Conservation (phyloP, 2,329 filamentous ascomycete genomes). For the Curvularia lunata region DNA sequence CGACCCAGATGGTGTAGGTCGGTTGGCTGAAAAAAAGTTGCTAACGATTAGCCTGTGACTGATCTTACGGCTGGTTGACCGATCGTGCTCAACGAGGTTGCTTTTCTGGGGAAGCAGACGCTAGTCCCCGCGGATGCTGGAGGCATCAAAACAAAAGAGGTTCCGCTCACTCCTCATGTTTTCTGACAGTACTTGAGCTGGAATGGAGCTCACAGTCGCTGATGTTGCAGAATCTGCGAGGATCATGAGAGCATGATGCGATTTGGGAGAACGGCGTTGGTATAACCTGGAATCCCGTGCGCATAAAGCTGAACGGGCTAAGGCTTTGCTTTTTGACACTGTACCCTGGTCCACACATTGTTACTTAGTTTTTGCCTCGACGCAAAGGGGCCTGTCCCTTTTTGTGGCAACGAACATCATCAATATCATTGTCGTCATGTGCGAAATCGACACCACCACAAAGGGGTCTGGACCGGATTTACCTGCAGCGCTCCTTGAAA, state of each 20-base stretch:
- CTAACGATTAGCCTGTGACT: neutral
- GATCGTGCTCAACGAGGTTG: conserved; percentile 2
- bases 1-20: conserved; percentile 2
- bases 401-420: neutral
- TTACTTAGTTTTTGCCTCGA: conserved; percentile 1
- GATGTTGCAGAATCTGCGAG: neutral
- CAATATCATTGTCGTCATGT: neutral
- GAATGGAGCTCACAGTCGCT: neutral
- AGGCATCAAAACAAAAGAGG: conserved; percentile 2
- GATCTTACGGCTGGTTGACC: neutral
- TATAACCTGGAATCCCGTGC: neutral
- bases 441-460: neutral
- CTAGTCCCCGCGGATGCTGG: neutral
- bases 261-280: neutral
- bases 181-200: neutral
- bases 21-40: neutral
- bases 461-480: neutral
- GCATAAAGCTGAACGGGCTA: neutral
- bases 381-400: neutral
- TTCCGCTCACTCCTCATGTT: neutral
- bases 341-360: neutral
- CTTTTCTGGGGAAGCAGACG: conserved; percentile 1
- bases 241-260: neutral
- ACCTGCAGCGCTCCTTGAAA: neutral
- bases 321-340: neutral